phyloP scores from a whole-genome alignment of 1,139 yeast genomes.

The Blastobotrys aristatus region DNA sequence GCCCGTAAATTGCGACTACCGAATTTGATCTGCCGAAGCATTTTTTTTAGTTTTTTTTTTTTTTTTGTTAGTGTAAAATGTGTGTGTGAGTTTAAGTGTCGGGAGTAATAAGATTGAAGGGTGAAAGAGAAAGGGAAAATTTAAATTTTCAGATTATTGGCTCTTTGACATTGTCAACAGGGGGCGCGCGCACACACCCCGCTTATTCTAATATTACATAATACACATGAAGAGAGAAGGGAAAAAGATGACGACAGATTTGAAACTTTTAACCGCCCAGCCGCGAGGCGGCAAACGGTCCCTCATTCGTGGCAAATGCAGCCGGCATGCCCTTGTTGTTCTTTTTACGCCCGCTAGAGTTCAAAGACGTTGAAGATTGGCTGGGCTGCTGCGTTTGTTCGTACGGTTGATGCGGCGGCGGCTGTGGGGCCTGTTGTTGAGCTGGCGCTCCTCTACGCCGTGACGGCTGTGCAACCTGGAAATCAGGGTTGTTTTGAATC shows the following conservation, averaged over 20 bases:
- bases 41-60: neutral
- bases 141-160: too few species aligned
- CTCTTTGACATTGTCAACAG: too few species aligned
- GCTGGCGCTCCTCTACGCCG: neutral
- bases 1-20: neutral
- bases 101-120: too few species aligned
- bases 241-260: neutral
- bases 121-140: too few species aligned
- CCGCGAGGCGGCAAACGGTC: constrained; percentile 13
- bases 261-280: neutral
- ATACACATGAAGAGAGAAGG: too few species aligned
- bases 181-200: too few species aligned
- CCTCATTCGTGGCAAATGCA: constrained; percentile 14
- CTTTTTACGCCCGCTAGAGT: neutral
- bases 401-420: neutral
- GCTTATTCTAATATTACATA: neutral
- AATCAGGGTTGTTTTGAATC: constrained; percentile 34
- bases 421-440: too few species aligned
- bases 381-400: neutral
- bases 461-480: constrained; percentile 21
- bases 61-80: neutral
- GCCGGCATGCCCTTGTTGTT: constrained; percentile 14
- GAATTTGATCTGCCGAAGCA: neutral
- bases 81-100: too few species aligned
- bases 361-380: constrained; percentile 2